Evolutionary conservation across 495 filamentous ascomycete species (phyloP), one percentile per base, ranked within the genome.

Genomic region (Xylaria acuta): DNA sequence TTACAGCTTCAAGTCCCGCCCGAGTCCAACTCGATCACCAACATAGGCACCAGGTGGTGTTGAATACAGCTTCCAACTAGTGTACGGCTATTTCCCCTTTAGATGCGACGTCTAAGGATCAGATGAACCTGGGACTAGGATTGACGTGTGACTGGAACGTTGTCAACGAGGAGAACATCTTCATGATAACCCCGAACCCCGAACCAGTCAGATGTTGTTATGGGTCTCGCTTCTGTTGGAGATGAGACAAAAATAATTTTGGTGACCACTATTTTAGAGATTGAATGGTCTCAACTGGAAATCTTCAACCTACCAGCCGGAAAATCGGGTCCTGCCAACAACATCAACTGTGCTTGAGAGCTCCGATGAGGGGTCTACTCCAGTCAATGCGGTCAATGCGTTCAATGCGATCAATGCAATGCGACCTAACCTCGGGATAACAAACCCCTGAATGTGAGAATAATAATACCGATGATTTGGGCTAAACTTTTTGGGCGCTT

Each of bases 311-410:
- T 64, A 40, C 45, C 58, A 51, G 0, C 16, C n/a, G 2, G 27
- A 56, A 71, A 64, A 54, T 34, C 14, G 58, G 69, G 59, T 16
- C 60, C 68, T 9, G 20, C 43, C 16, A 32, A 53, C 58, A 40
- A 2, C 41, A 27, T 69, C 14, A 62, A 70, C 67, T 70, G 1
- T 70, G 30, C 32, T 41, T 49, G 5, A 43, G 27, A 60, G 34
- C 51, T 30, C 34, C 14, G 40, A 71, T 71, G 69, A 71, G 69
- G 68, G 69, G 69, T 70, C 43, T 63, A 25, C 38, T n/a, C 43
- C 56, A 53, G 30, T 47, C 11, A 49, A 34, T 60, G 64, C 47
- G 32, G 34, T 18, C 65, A 60, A 60, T 11, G 58, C 58, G 34
- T 18, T 38, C 58, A 60, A 60, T 38, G 58, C 58, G 20, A 18